Evolutionary conservation across 2,329 filamentous ascomycete genomes (phyloP).

Genomic region (Daldinia eschscholtzii): DNA sequence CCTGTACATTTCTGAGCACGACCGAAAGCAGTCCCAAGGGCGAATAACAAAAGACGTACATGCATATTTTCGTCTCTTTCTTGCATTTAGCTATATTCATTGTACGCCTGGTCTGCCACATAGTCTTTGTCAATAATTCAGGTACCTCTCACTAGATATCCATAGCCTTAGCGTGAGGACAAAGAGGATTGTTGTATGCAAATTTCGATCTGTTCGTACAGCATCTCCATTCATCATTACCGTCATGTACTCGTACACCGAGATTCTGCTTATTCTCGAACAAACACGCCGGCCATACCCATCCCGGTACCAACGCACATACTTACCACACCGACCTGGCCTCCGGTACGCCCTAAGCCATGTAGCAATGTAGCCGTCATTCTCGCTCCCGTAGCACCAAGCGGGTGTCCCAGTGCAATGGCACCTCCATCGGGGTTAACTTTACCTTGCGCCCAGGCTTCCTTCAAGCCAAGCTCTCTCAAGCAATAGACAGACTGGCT

Average conservation of each 20-base stretch:
- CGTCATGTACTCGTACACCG: constrained; percentile 1
- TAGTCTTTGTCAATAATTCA: neutral
- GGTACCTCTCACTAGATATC: neutral
- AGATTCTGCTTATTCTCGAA: constrained; percentile 64
- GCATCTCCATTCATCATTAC: neutral
- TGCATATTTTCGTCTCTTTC: constrained; percentile 14
- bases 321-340: constrained; percentile 85
- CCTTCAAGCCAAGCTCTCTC: constrained; percentile 75
- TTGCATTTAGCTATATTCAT: neutral
- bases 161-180: neutral
- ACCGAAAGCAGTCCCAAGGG: constrained; percentile 17
- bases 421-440: constrained; percentile 95
- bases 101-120: neutral
- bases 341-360: constrained; percentile 76
- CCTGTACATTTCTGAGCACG: too few species aligned
- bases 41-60: constrained; percentile 5
- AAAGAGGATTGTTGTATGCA: constrained; percentile 11
- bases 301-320: constrained; percentile 92
- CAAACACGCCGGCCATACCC: constrained; percentile 78
- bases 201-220: neutral
- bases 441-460: constrained; percentile 71
- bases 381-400: constrained; percentile 88
- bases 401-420: constrained; percentile 92
- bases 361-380: constrained; percentile 79
- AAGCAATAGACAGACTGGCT: constrained; percentile 78